Conservation (phyloP, 192 early-diverging fungal species). For the Umbelopsis ramanniana region DNA sequence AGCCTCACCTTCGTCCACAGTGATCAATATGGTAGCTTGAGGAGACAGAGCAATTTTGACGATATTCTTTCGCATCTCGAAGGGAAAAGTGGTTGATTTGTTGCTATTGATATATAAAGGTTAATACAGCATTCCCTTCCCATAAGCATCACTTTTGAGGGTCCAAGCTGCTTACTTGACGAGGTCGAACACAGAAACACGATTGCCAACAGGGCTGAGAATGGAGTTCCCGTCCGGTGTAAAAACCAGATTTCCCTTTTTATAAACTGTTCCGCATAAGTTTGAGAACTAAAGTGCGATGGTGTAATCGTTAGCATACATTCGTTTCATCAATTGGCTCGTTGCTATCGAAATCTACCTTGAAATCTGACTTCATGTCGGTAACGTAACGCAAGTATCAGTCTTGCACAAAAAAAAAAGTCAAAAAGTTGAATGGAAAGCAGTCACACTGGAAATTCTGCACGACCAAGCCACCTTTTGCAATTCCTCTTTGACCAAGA, state of each 20-base stretch:
- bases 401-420: constrained; percentile 18
- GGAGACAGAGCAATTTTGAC: constrained; percentile 87
- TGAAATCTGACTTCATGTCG: constrained; percentile 15
- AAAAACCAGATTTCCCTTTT: constrained; percentile 93
- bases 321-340: background rate
- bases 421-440: background rate
- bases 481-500: background rate
- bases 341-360: background rate
- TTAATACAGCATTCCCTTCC: background rate
- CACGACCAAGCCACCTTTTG: background rate
- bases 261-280: constrained; percentile 97
- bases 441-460: background rate
- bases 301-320: background rate
- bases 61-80: constrained; percentile 94
- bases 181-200: constrained; percentile 94
- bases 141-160: too few relatives aligned
- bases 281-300: constrained; percentile 82
- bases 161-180: constrained; percentile 68
- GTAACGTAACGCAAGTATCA: background rate
- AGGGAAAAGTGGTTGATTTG: constrained; percentile 88
- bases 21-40: constrained; percentile 84
- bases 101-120: constrained; percentile 64
- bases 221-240: constrained; percentile 94
- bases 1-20: constrained; percentile 83
- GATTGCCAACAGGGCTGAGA: constrained; percentile 95